These are phyloP conservation scores for Epichloe festucae DNA, from an alignment of 2,329 filamentous ascomycete genomes.

Conservation along the genomic window DNA sequence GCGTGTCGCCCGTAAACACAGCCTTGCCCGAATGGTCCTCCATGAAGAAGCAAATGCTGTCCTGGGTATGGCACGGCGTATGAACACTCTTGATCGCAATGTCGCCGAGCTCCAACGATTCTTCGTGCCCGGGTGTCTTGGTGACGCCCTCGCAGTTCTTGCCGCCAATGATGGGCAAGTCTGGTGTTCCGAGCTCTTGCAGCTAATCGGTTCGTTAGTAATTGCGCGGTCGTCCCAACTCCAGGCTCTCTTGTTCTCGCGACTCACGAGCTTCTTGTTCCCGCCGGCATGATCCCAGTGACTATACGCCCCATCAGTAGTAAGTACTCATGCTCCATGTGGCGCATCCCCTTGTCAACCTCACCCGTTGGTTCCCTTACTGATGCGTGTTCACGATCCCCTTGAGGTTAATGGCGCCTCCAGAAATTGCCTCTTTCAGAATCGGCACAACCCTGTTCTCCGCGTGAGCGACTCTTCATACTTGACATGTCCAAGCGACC, in stretches of 20 bases:
- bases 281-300: slow-evolving; percentile 93
- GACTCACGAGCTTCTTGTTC: slow-evolving; percentile 56
- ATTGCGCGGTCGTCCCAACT: too few species aligned
- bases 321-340: not conserved
- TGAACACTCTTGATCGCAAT: slow-evolving; percentile 81
- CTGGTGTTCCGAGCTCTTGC: slow-evolving; percentile 37
- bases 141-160: slow-evolving; percentile 74
- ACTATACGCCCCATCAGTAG: slow-evolving; percentile 31
- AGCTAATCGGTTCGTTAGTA: slow-evolving; percentile 12
- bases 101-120: slow-evolving; percentile 69
- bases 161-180: slow-evolving; percentile 72
- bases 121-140: slow-evolving; percentile 59
- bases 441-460: slow-evolving; percentile 41
- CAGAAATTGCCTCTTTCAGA: slow-evolving; percentile 59
- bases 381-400: slow-evolving; percentile 96
- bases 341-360: not conserved
- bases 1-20: slow-evolving; percentile 91
- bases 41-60: slow-evolving; percentile 92
- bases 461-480: slow-evolving; percentile 4
- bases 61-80: slow-evolving; percentile 95
- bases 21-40: slow-evolving; percentile 63
- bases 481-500: not conserved
- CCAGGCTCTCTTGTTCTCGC: too few species aligned
- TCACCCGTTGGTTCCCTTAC: slow-evolving; percentile 42
- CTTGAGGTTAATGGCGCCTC: slow-evolving; percentile 65